A percentile compares a stretch with the other conserved stretches of the same genome.
phyloP scores from a whole-genome alignment of 345 rosid species.

The Litchi chinensis region DNA sequence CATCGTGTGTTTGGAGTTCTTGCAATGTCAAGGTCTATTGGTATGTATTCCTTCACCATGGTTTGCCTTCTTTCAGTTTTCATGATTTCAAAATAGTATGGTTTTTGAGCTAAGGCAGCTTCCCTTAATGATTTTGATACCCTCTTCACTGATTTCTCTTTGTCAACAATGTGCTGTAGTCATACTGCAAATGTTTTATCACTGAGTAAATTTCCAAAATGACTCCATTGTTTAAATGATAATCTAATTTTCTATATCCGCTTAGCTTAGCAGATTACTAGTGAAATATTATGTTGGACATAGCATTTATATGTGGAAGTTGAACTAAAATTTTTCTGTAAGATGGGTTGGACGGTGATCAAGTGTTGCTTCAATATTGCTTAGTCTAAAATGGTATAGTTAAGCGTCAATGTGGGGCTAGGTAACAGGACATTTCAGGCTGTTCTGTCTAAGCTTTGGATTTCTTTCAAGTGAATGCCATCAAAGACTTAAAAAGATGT shows the following conservation, averaged over 20 bases:
- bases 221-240: not conserved
- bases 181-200: conserved; percentile 1
- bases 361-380: not conserved
- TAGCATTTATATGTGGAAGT: not conserved
- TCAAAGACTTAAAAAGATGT: not conserved
- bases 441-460: not conserved
- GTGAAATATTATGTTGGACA: not conserved
- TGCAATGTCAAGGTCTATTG: conserved; percentile 97
- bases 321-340: not conserved
- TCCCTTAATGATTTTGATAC: not conserved
- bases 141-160: not conserved
- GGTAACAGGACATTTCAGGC: conserved; percentile 3
- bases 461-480: not conserved
- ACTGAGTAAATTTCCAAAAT: not conserved
- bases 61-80: not conserved
- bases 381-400: not conserved
- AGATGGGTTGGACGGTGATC: not conserved
- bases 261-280: not conserved
- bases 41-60: conserved; percentile 39
- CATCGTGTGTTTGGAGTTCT: conserved; percentile 97
- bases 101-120: not conserved
- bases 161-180: not conserved
- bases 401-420: not conserved
- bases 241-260: not conserved
- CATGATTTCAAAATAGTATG: not conserved